Percentiles rank a stretch among this genome's conserved stretches.
These are phyloP conservation scores for Rhododendron kiyosumense DNA, from an alignment of 148 eudicot species.

Conservation along the genomic window DNA sequence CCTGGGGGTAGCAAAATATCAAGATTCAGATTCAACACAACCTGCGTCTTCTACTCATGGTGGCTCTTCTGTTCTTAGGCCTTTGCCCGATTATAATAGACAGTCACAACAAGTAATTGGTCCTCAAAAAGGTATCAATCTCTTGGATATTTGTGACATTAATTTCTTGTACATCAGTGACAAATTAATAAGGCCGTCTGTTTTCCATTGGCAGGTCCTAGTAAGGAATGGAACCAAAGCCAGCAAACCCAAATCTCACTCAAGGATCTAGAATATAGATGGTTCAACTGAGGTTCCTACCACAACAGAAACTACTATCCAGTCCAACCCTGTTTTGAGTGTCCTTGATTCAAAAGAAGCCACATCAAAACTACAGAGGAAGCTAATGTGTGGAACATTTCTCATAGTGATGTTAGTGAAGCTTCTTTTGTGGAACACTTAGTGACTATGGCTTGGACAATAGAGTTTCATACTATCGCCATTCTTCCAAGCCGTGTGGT, in stretches of 20 bases:
- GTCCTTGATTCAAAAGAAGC: conserved; percentile 34
- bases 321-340: conserved; percentile 21
- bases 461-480: too few relatives aligned
- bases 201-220: conserved; percentile 36
- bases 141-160: neutral
- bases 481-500: too few relatives aligned
- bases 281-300: conserved; percentile 34
- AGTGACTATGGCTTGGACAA: too few relatives aligned
- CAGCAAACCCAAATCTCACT: conserved; percentile 34
- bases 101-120: conserved; percentile 55
- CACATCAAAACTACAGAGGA: conserved; percentile 38
- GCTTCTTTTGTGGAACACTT: too few relatives aligned
- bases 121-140: conserved; percentile 53
- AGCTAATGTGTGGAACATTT: conserved; percentile 12
- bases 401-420: too few relatives aligned
- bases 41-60: conserved; percentile 27
- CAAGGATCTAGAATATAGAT: conserved; percentile 34
- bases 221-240: conserved; percentile 82
- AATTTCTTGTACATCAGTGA: neutral
- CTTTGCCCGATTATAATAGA: conserved; percentile 54
- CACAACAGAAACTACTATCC: conserved; percentile 27
- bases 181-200: neutral
- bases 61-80: conserved; percentile 45
- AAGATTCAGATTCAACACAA: conserved; percentile 29
- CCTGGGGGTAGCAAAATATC: conserved; percentile 46